Conservation (phyloP, 306 rosid species). For the Quercus berberidifolia region DNA sequence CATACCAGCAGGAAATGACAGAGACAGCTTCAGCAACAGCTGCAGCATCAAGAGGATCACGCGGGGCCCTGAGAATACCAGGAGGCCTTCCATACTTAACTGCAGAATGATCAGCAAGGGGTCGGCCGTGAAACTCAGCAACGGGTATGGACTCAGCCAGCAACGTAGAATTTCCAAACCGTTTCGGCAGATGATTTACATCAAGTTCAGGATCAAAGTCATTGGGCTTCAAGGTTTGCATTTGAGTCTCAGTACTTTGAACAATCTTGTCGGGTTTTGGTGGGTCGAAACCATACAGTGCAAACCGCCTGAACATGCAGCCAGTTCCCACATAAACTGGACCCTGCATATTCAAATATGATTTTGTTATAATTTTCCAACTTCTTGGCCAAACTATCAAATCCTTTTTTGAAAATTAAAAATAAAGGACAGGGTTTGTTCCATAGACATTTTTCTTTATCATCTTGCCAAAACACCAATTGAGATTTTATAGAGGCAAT, state of each 20-base stretch:
- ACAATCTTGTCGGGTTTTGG: conserved; percentile 35
- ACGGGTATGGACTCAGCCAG: conserved; percentile 59
- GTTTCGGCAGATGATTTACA: conserved; percentile 59
- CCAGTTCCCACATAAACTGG: conserved; percentile 93
- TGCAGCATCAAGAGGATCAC: conserved; percentile 74
- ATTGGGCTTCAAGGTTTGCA: conserved; percentile 31
- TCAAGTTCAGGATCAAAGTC: conserved; percentile 78
- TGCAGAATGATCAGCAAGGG: conserved; percentile 74
- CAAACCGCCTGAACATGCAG: conserved; percentile 80
- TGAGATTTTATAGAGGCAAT: too few relatives aligned
- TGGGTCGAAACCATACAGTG: conserved; percentile 82
- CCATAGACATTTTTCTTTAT: too few relatives aligned
- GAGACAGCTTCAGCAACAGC: conserved; percentile 84
- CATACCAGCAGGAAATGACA: conserved; percentile 79
- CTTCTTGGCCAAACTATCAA: neutral
- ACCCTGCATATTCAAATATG: conserved; percentile 31
- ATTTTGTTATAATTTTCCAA: neutral
- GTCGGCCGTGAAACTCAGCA: conserved; percentile 76
- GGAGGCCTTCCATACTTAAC: conserved; percentile 76
- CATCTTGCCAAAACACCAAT: too few relatives aligned
- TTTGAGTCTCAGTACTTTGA: conserved; percentile 19
- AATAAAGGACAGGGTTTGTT: too few relatives aligned
- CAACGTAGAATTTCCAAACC: conserved; percentile 80
- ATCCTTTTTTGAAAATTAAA: neutral
- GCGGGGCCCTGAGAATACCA: conserved; percentile 62